Base-by-base conservation (phyloP, 129 eudicot species). In the Smallanthus sonchifolius region DNA sequence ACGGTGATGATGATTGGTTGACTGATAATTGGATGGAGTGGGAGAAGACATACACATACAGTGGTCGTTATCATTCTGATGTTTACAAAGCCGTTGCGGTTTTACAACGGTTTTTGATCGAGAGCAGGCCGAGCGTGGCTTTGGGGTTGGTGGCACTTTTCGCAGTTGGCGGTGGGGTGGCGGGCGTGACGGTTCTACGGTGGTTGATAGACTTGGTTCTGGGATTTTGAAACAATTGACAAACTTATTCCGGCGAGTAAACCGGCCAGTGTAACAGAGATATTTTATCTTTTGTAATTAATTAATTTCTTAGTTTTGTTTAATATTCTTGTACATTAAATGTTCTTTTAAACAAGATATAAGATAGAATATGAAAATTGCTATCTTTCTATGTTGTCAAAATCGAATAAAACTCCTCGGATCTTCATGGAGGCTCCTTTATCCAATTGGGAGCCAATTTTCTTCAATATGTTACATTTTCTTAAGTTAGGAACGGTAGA, bases 21-120 rank as follows among this genome's bases (percentile, higher is more conserved):
- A 83, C 91, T 7, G 52, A 51, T 16, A 74, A 79, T 32, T 84
- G 85, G 88, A 81, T 84, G 88, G 74, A 72, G 7, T 87, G 91
- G 91, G 91, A 87, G 66, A 87, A 84, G 78, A 74, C 17, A 15
- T 79, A 77, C n/a, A 52, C 17, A 8, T 63, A 14, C 9, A 75
- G 85, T 73, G 70, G 80, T n/a, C 67, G 49, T 3, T 82, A 87
- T 19, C 78, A 80, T 45, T 65, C 86, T 2, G 66, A 82, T 32
- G 57, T 87, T 14, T 87, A 80, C 36, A 87, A 85, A 24, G 85
- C 54, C 34, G 45, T 85, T 59, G 82, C 87, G 49, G 24, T 67
- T 7, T 56, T 87, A 67, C 92, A 87, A 61, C 56, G 78, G 30
- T 56, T 43, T 61, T 44, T 87, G 79, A 80, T 87, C 81, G 86